Percentiles rank a stretch among this genome's conserved stretches.
Conservation (phyloP, 2,329 filamentous ascomycete genomes). For the Penicillium janthinellum region DNA sequence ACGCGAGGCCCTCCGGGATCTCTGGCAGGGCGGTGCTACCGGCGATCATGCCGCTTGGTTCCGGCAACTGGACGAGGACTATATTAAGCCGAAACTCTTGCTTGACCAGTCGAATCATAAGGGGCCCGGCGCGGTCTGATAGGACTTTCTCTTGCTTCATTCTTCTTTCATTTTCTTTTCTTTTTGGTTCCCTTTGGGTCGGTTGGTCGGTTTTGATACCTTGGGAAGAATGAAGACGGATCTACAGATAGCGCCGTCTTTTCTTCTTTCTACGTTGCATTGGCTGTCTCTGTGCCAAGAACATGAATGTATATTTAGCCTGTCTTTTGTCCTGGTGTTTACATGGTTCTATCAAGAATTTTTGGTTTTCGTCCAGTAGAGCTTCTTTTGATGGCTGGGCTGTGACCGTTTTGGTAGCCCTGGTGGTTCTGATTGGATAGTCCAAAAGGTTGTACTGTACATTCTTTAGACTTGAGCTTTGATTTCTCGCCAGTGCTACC, state of each 20-base stretch:
- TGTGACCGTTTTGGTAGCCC: neutral
- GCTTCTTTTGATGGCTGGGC: neutral
- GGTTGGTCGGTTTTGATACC: conserved; percentile 7
- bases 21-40: conserved; percentile 69
- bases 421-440: neutral
- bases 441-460: neutral
- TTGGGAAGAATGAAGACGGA: conserved; percentile 1
- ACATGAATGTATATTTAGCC: conserved; percentile 29
- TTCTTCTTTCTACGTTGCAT: neutral
- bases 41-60: conserved; percentile 91
- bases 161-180: neutral
- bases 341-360: neutral
- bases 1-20: conserved; percentile 73
- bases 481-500: neutral
- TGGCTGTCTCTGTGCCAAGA: neutral
- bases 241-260: neutral
- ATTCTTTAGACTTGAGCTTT: neutral
- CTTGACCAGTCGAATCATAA: conserved; percentile 66
- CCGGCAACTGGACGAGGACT: conserved; percentile 90
- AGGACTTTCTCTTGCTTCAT: neutral
- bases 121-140: conserved; percentile 43
- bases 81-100: conserved; percentile 87
- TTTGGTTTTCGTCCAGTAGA: neutral
- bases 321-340: neutral
- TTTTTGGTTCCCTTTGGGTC: neutral